Base-by-base conservation (phyloP, 2,329 filamentous ascomycete species). In the Phialocephala subalpina region DNA sequence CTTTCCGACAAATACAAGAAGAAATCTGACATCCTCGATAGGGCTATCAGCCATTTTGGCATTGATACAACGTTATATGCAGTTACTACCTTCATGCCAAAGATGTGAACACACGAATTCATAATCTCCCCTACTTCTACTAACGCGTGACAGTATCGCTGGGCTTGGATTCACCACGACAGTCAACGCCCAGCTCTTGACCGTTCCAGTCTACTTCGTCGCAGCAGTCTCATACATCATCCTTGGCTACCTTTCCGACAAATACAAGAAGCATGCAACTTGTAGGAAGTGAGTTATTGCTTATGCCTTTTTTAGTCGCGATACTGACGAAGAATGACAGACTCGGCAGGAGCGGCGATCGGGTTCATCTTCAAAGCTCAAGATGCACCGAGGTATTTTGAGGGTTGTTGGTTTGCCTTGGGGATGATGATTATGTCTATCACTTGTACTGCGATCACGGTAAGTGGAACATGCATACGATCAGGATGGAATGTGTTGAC, bases 81-180 rank as follows among this genome's bases (percentile, higher is more conserved):
- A 27, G 47, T 63, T n/a, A 63, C 22, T 53, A 53, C 61, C 16
- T 63, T 63, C 55, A 57, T 63, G 53, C 61, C 61, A 9, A 58
- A 47, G 35, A 63, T 63, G 49, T 53, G 12, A 53, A 25, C 29
- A 16, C 14, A 27, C 12, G 14, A 53, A 7, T 11, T 7, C 49
- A 27, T 6, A 3, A 16, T 22, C 18, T 7, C 2, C 29, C 18
- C 2, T 25, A 8, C 45, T 11, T 53, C 9, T 25, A 53, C 27
- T 53, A 25, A 53, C 25, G 16, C 12, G 12, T 14, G 18, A 18
- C 49, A 53, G 49, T 35, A 57, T 63, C n/a, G 56, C 55, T 38
- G 61, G 61, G 27, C 55, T 63, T 22, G 61, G 61, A 3, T 63
- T 58, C 33, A 63, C 40, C 29, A 49, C 58, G 3, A 40, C 40